Evolutionary conservation across 768 basidiomycete genomes (phyloP).

Genomic region (Pisolithus orientalis): DNA sequence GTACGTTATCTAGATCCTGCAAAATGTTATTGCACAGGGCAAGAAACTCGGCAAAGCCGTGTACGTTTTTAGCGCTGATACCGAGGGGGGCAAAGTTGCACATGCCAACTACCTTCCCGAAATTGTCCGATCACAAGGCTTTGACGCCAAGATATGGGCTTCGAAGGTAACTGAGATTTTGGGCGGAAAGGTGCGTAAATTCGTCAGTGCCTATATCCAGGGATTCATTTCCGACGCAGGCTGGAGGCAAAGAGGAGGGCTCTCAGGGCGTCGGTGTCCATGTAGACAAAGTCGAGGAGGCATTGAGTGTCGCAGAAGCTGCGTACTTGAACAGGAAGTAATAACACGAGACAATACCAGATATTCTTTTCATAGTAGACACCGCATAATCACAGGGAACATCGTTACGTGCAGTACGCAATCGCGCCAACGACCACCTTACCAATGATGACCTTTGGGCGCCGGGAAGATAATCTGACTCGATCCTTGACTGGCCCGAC

Average conservation of each 20-base stretch:
- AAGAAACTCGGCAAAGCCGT: slow-evolving; percentile 78
- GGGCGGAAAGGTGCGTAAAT: slow-evolving; percentile 75
- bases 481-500: not conserved
- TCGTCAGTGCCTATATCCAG: not conserved
- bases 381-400: not conserved
- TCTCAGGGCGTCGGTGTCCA: slow-evolving; percentile 85
- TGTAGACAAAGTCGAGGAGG: slow-evolving; percentile 57
- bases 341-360: not conserved
- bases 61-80: slow-evolving; percentile 83
- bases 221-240: slow-evolving; percentile 38
- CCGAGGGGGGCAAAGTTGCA: slow-evolving; percentile 64
- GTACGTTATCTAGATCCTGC: slow-evolving; percentile 51
- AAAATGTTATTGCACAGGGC: slow-evolving; percentile 67
- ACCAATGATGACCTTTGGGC: too few relatives aligned
- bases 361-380: not conserved
- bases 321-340: slow-evolving; percentile 25
- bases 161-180: slow-evolving; percentile 66
- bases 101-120: slow-evolving; percentile 83
- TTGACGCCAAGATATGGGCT: slow-evolving; percentile 90
- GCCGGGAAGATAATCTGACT: not conserved
- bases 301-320: slow-evolving; percentile 49
- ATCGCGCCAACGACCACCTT: not conserved
- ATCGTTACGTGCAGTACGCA: not conserved
- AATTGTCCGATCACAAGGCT: slow-evolving; percentile 51
- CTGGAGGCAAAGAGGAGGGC: slow-evolving; percentile 91